Evolutionary conservation across 768 basidiomycete species (phyloP), one percentile per base, ranked within the genome.

Genomic region (Cystobasidium ongulense): DNA sequence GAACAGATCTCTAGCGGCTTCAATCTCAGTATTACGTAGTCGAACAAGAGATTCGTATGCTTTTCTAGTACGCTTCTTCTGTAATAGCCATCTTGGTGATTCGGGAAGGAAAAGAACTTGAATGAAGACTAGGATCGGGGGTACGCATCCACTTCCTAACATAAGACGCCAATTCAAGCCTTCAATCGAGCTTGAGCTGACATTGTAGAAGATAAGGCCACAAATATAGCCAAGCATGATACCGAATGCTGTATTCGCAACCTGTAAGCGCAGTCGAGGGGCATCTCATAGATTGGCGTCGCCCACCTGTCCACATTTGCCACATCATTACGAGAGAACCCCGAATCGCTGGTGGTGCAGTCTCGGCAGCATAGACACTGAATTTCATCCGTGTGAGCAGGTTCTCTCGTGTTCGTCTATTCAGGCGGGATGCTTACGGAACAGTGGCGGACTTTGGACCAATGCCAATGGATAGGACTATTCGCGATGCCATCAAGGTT

Each of bases 291-390:
- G 13, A 65, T 68, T 10, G 27, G n/a, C n/a, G n/a, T n/a, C n/a
- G 66, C 29, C 7, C 66, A 33, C 65, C 73, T 21, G 74, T 74
- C 74, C 83, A 84, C 2, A 84, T 78, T 64, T 83, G 83, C 91
- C 92, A 94, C 79, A 86, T 89, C 92, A 93, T 95, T 74, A 92
- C 91, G 38, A 94, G 86, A 1, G 88, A 91, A 72, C 92, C 92
- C 78, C 93, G 87, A 74, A 96, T 91, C 18, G 83, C 82, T 0
- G 92, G 87, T 0, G 93, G 93, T 0, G 88, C 84, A 78, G 89
- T 88, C 81, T 96, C 89, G 1, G 89, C 88, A 0, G 88, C 86
- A 75, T 87, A 90, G 31, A 64, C 57, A 59, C 57, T 59, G 57
- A 13, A 27, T 8, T n/a, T 8, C 8, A 54, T n/a, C 7, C 7